Base-by-base conservation (phyloP, 83 land plant genomes). In the Picea abies region DNA sequence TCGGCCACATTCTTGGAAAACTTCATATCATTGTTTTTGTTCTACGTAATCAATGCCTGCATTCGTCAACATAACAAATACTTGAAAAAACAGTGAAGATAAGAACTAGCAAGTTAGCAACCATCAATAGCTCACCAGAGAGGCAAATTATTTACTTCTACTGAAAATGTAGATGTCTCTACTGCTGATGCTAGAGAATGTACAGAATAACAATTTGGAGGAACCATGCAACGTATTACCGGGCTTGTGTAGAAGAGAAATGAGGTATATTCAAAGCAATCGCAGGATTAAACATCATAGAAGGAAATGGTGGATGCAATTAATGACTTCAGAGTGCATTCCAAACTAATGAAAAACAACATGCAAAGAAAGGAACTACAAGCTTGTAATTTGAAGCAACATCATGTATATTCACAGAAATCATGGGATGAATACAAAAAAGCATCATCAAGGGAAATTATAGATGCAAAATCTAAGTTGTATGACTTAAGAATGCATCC, bases 31-130 rank as follows among this genome's bases (percentile, higher is more conserved):
- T 73, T 19, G n/a, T n/a, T 73, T 19, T 10, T 4, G 11, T 44
- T n/a, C 20, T 8, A 12, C 47, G 56, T n/a, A 44, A 9, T 67
- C 29, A 3, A 73, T 73, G 58, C 39, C 58, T 73, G 49, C 77
- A 44, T 70, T 70, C 29, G 47, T 70, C 44, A 70, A 70, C 47
- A 35, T 69, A 71, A 73, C 56, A 73, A 73, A 3, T 73, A 44
- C 56, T 44, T n/a, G 77, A 73, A 12, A 37, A 70, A 35, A 70
- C 20, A 22, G 56, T 73, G 26, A 73, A 15, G 4, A 0, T 73
- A 14, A 73, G 56, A 17, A 44, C 25, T 11, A 73, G 14, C 5
- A 73, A 73, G 47, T n/a, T 8, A 0, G 12, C 22, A 44, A 16
- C 26, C 25, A 47, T 39, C 12, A 8, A 41, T 15, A 37, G 19